These are phyloP conservation scores for Colletotrichum caudatum DNA, from an alignment of 2,329 filamentous ascomycete species.

Conservation along the genomic window DNA sequence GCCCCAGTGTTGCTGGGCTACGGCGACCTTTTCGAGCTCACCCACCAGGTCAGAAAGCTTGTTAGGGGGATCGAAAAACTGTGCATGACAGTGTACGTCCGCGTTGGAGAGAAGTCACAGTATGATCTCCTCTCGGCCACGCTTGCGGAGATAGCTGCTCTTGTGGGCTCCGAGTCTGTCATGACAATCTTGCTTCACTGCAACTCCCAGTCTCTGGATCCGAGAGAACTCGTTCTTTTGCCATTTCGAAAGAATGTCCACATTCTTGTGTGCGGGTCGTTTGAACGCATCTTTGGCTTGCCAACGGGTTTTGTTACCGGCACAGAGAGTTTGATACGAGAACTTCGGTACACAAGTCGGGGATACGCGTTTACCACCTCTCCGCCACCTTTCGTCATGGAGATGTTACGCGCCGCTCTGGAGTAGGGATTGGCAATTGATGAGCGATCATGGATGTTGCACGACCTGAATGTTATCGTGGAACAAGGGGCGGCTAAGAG, in stretches of 20 bases:
- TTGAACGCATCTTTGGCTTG: slow-evolving; percentile 27
- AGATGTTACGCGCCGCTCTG: slow-evolving; percentile 31
- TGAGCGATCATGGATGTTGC: too few species aligned
- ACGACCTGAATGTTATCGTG: too few species aligned
- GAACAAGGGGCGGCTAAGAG: too few species aligned
- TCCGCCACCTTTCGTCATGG: slow-evolving; percentile 34
- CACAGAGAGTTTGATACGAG: slow-evolving; percentile 25
- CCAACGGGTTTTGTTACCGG: slow-evolving; percentile 35
- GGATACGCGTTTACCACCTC: slow-evolving; percentile 38
- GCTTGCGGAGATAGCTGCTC: slow-evolving; percentile 13
- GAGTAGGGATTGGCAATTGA: background rate
- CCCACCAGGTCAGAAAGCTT: slow-evolving; percentile 19
- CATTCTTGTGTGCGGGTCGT: slow-evolving; percentile 30
- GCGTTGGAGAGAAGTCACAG: slow-evolving; percentile 17
- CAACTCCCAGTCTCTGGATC: slow-evolving; percentile 18
- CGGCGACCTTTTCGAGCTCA: slow-evolving; percentile 23
- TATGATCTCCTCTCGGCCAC: slow-evolving; percentile 16
- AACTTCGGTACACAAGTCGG: slow-evolving; percentile 38
- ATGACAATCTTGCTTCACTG: slow-evolving; percentile 38
- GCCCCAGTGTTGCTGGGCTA: slow-evolving; percentile 9
- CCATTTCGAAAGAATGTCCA: slow-evolving; percentile 1
- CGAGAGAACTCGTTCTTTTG: slow-evolving; percentile 9
- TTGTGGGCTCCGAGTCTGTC: slow-evolving; percentile 16
- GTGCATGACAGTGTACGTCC: slow-evolving; percentile 9
- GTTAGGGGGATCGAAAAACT: background rate